Evolutionary conservation across 495 filamentous ascomycete genomes (phyloP).

Genomic region (Daldinia grandis): DNA sequence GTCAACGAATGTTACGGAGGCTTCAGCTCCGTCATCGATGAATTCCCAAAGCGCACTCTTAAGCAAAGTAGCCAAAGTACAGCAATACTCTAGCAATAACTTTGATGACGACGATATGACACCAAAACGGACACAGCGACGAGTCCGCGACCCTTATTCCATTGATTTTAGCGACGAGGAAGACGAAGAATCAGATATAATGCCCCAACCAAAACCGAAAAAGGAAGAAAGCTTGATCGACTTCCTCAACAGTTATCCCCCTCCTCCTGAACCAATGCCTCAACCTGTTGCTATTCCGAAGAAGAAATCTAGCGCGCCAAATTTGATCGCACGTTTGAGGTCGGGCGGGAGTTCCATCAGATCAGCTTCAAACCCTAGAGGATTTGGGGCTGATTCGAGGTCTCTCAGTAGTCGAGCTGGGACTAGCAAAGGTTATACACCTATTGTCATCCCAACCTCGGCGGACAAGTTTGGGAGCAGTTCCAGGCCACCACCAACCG

Average conservation of each 20-base stretch:
- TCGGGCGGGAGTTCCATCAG: constrained; percentile 51
- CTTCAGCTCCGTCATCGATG: constrained; percentile 56
- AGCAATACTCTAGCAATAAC: constrained; percentile 34
- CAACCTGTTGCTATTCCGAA: constrained; percentile 59
- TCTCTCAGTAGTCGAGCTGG: constrained; percentile 48
- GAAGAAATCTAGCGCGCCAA: constrained; percentile 67
- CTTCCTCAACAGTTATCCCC: constrained; percentile 84
- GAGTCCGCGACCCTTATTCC: constrained; percentile 88
- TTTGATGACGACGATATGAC: constrained; percentile 59
- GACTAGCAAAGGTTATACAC: constrained; percentile 50
- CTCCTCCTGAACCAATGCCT: constrained; percentile 65
- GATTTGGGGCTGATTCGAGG: constrained; percentile 45
- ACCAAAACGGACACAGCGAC: constrained; percentile 73
- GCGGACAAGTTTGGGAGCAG: constrained; percentile 42
- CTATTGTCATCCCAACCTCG: constrained; percentile 55
- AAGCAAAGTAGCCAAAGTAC: constrained; percentile 41
- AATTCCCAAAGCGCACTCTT: constrained; percentile 62
- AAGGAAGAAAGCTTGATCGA: constrained; percentile 83
- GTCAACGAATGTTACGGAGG: constrained; percentile 55
- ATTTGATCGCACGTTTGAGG: constrained; percentile 69
- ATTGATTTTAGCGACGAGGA: constrained; percentile 88
- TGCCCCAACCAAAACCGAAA: constrained; percentile 48
- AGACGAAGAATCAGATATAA: constrained; percentile 59
- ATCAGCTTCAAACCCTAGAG: constrained; percentile 37
- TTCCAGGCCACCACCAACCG: constrained; percentile 32